Percentiles rank a stretch among this genome's conserved stretches.
Evolutionary conservation across 768 basidiomycete species (phyloP).

Genomic region (Podaxis rugospora): DNA sequence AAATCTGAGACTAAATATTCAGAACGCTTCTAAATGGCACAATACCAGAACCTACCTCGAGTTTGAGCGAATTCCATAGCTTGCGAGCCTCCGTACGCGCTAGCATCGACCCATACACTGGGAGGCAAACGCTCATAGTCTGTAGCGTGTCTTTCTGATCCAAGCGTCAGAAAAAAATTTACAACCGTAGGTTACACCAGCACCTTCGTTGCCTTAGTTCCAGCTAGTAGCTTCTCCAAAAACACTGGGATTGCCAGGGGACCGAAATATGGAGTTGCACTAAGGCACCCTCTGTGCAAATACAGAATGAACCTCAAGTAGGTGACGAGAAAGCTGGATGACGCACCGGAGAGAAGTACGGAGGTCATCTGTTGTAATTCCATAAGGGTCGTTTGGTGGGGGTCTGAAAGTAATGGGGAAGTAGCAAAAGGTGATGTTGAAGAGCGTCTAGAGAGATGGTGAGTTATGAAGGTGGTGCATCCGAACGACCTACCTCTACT

Average conservation of each 20-base stretch:
- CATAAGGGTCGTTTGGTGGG: constrained; percentile 90
- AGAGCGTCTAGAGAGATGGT: constrained; percentile 57
- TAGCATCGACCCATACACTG: constrained; percentile 71
- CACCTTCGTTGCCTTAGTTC: constrained; percentile 82
- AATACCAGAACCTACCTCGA: constrained; percentile 72
- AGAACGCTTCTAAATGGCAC: neutral
- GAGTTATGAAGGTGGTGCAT: neutral
- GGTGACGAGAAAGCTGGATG: neutral
- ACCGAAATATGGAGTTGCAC: constrained; percentile 79
- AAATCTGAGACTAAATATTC: constrained; percentile 53
- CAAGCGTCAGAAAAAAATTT: neutral
- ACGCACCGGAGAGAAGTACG: constrained; percentile 62
- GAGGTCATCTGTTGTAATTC: constrained; percentile 85
- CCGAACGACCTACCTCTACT: constrained; percentile 60
- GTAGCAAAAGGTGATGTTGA: constrained; percentile 96
- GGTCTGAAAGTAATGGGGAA: constrained; percentile 97
- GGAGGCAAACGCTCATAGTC: constrained; percentile 72
- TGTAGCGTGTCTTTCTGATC: constrained; percentile 79
- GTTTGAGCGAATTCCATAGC: constrained; percentile 87
- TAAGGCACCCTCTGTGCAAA: constrained; percentile 56
- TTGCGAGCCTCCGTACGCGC: constrained; percentile 63
- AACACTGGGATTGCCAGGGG: constrained; percentile 82
- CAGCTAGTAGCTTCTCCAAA: constrained; percentile 85
- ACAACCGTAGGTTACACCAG: neutral
- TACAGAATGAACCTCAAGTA: neutral